Evolutionary conservation across 2,329 filamentous ascomycete species (phyloP).

Genomic region (Ophiostoma pallidulum): DNA sequence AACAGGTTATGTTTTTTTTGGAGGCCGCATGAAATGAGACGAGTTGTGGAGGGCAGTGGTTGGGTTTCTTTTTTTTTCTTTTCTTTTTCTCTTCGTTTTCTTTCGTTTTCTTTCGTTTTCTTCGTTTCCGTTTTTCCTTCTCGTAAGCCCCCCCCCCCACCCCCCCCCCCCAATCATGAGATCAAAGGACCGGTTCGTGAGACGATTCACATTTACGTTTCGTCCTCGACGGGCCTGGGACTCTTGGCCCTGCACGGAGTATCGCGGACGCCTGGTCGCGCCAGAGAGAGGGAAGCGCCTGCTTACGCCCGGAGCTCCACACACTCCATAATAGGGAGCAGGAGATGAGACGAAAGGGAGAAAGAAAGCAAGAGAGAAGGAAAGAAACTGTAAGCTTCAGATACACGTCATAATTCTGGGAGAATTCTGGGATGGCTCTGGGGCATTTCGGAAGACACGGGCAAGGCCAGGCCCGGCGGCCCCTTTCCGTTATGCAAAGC

Average conservation of each 20-base stretch:
- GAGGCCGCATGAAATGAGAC: no score
- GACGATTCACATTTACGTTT: constrained; percentile 3
- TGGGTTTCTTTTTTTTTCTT: not conserved
- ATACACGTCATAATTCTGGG: not conserved
- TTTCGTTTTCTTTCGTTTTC: not conserved
- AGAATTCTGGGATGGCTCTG: no score
- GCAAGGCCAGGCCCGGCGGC: not conserved
- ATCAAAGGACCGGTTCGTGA: not conserved
- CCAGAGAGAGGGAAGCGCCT: no score
- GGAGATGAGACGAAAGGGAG: constrained; percentile 2
- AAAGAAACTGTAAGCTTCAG: not conserved
- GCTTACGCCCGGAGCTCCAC: no score
- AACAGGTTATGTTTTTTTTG: no score
- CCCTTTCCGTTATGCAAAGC: not conserved
- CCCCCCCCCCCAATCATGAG: no score
- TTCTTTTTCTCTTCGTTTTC: not conserved
- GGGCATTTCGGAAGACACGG: no score
- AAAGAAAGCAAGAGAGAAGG: not conserved
- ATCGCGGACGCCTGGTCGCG: no score
- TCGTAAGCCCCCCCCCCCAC: no score
- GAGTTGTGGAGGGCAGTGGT: not conserved
- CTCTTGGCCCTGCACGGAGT: not conserved
- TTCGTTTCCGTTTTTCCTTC: no score
- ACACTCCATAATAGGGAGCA: no score
- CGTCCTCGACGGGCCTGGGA: not conserved